Base-by-base conservation (phyloP, 2,329 filamentous ascomycete species). In the Elsinoe batatas region DNA sequence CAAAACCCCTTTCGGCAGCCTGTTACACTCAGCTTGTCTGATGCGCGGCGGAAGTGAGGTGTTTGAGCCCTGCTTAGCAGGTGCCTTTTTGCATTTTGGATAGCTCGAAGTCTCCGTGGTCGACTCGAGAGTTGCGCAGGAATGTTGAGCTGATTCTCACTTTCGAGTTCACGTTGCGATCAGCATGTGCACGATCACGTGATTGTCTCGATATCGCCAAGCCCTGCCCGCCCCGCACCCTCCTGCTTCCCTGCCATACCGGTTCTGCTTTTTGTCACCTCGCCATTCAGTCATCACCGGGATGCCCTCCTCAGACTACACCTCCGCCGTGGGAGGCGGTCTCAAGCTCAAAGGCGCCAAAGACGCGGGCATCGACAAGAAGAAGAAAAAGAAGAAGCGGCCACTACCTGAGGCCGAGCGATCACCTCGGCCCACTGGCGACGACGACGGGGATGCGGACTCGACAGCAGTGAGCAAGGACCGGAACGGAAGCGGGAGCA, bases 291-390 rank as follows among this genome's bases (percentile, higher is more conserved):
- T n/a, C 8, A 2, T 13, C 37, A 15, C 33, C 40, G 7, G 26
- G 44, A 90, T 90, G 86, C 80, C 84, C 20, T 78, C 81, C 56
- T 84, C 87, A 69, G 88, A 94, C 63, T 94, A 94, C 74, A 71
- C 78, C 47, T 74, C 81, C 56, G 78, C 79, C 58, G 82, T 51
- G 4, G 47, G 84, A 64, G 89, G 89, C 63, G 85, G 85, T 59
- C 80, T 96, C 33, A 91, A 88, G 68, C 79, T 96, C 58, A 96
- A 96, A 74, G 89, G 90, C 65, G 79, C 76, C 59, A 84, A 83
- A 64, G 74, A 78, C 59, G 83, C 80, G 46, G 64, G 68, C 65
- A 74, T 81, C 61, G 82, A 85, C 65, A 85, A 83, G 68, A 87
- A 84, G 70, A 80, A 82, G 69, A 80, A 76, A 63, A 81, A 76